A percentile compares a stretch with the other conserved stretches of the same genome.
Evolutionary conservation across 768 basidiomycete species (phyloP).

Genomic region (Erythrobasidium yunnanense): DNA sequence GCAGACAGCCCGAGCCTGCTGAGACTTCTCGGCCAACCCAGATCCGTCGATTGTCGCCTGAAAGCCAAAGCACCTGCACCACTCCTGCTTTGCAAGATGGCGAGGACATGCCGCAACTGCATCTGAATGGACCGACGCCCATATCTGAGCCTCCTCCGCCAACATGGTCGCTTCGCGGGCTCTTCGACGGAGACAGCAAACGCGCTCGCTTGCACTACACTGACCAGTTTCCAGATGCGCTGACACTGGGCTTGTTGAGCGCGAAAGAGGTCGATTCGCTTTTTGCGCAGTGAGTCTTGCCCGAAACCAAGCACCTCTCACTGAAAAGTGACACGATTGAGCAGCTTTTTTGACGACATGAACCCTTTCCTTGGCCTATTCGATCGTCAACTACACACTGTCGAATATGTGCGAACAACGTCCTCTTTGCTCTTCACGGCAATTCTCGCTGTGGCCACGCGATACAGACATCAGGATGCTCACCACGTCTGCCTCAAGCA

Average conservation of each 20-base stretch:
- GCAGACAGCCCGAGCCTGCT: no score
- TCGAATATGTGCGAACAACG: not conserved
- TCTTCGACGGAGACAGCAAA: not conserved
- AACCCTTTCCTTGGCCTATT: constrained; percentile 8
- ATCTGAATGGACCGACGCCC: not conserved
- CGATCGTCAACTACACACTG: not conserved
- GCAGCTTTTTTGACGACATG: constrained; percentile 2
- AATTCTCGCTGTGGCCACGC: not conserved
- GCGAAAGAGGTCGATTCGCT: not conserved
- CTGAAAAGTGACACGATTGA: not conserved
- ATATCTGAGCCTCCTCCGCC: constrained; percentile 15
- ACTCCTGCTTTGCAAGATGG: no score
- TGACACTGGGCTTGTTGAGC: not conserved
- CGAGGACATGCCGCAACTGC: no score
- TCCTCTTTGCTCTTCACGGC: constrained; percentile 8
- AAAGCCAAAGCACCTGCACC: no score
- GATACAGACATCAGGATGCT: not conserved
- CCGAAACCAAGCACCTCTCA: not conserved
- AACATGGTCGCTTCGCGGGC: not conserved
- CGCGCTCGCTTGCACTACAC: not conserved
- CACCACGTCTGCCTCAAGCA: not conserved
- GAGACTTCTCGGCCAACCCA: no score
- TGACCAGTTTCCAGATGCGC: constrained; percentile 13
- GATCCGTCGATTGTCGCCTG: no score
- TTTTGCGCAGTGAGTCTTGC: not conserved